These are phyloP conservation scores for Irpex rosettiformis DNA, from an alignment of 1,284 basidiomycete species.

Conservation along the genomic window DNA sequence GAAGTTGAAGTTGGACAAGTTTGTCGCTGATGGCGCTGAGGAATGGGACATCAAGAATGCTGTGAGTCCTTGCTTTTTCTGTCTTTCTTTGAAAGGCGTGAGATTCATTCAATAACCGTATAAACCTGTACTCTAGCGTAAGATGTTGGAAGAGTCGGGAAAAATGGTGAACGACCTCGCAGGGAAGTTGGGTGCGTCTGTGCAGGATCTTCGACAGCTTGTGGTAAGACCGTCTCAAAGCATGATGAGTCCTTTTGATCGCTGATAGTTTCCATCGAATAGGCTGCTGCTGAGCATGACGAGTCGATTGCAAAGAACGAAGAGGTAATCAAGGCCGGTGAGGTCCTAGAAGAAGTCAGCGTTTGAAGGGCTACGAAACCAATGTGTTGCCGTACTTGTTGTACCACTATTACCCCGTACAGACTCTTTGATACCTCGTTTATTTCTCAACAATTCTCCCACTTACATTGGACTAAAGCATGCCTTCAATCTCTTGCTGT, in stretches of 20 bases:
- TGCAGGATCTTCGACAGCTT: conserved; percentile 63
- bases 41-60: conserved; percentile 81
- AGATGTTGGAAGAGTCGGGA: conserved; percentile 73
- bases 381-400: too few relatives aligned
- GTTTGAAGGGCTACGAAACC: conserved; percentile 18
- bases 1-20: conserved; percentile 58
- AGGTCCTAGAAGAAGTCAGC: conserved; percentile 44
- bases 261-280: conserved; percentile 2
- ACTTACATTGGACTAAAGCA: too few relatives aligned
- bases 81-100: background rate
- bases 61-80: conserved; percentile 44
- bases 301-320: conserved; percentile 46
- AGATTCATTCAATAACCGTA: background rate
- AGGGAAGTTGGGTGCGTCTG: conserved; percentile 56
- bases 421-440: too few relatives aligned
- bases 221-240: conserved; percentile 50
- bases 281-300: conserved; percentile 50
- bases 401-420: too few relatives aligned
- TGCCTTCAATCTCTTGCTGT: background rate
- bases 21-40: conserved; percentile 62
- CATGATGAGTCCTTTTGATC: background rate
- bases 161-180: conserved; percentile 77
- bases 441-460: too few relatives aligned
- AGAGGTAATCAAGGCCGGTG: conserved; percentile 57
- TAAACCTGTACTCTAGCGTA: conserved; percentile 43